Conservation (phyloP, 1,284 basidiomycete species). For the Fomes fomentarius region DNA sequence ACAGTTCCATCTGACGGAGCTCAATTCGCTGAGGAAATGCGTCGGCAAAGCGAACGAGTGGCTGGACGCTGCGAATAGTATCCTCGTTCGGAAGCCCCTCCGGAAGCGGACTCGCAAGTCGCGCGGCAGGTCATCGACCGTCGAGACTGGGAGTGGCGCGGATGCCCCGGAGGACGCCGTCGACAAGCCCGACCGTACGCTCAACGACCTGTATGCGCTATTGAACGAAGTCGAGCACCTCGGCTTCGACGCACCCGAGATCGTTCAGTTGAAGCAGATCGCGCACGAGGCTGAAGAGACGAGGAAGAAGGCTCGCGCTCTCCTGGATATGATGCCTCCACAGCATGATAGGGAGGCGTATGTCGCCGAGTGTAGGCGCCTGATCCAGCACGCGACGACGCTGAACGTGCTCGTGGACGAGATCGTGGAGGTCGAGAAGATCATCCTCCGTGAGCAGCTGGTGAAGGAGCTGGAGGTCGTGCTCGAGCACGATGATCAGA, state of each 20-base stretch:
- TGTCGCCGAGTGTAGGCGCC: conserved; percentile 69
- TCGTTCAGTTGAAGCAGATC: conserved; percentile 57
- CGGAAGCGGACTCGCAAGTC: conserved; percentile 71
- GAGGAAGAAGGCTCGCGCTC: conserved; percentile 51
- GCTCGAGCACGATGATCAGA: conserved; percentile 58
- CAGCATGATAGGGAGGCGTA: conserved; percentile 56
- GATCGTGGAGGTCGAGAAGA: conserved; percentile 73
- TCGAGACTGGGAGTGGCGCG: conserved; percentile 11
- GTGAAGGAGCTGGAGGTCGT: conserved; percentile 71
- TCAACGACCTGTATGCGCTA: conserved; percentile 69
- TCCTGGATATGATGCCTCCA: conserved; percentile 44
- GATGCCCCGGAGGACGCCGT: conserved; percentile 60
- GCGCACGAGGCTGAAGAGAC: conserved; percentile 70
- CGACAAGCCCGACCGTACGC: conserved; percentile 60
- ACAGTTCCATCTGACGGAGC: conserved; percentile 72
- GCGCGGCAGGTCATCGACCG: conserved; percentile 52
- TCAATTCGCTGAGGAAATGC: conserved; percentile 75
- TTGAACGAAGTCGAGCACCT: conserved; percentile 73
- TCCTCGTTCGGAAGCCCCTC: conserved; percentile 72
- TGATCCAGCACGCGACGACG: conserved; percentile 70
- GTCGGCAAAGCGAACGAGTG: conserved; percentile 83
- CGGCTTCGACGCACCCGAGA: conserved; percentile 82
- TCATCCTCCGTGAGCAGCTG: conserved; percentile 74
- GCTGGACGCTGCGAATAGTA: conserved; percentile 77
- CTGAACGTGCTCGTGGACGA: conserved; percentile 81